Conservation (phyloP, 2,329 filamentous ascomycete species). For the Eurotiales sp. region DNA sequence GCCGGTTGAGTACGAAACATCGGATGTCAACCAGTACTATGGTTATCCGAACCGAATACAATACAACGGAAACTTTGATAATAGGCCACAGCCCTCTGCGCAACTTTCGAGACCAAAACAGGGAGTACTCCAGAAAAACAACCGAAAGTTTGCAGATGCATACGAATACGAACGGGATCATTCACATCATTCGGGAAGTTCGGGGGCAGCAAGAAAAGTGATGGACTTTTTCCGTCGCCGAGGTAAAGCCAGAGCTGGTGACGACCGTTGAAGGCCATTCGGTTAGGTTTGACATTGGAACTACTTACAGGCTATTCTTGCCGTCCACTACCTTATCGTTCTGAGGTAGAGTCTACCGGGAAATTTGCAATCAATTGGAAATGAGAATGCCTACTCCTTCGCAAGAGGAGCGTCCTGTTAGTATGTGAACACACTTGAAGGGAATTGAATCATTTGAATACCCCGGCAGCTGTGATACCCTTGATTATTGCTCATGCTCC, state of each 20-base stretch:
- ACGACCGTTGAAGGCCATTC: conserved; percentile 31
- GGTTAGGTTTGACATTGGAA: conserved; percentile 18
- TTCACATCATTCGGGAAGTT: conserved; percentile 73
- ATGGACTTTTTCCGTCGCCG: conserved; percentile 97
- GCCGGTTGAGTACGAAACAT: conserved; percentile 31
- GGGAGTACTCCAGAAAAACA: conserved; percentile 75
- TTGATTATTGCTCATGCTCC: conserved; percentile 29
- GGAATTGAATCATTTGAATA: conserved; percentile 37
- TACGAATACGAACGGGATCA: conserved; percentile 67
- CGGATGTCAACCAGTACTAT: conserved; percentile 23
- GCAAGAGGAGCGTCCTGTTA: neutral
- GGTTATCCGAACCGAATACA: conserved; percentile 40
- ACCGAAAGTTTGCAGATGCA: conserved; percentile 79
- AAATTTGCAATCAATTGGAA: neutral
- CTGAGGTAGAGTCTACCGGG: neutral
- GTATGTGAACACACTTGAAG: conserved; percentile 19
- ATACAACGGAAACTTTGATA: conserved; percentile 41
- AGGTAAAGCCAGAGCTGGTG: conserved; percentile 65
- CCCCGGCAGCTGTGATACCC: conserved; percentile 33
- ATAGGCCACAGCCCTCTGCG: conserved; percentile 40
- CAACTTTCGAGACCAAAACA: conserved; percentile 38
- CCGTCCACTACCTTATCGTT: neutral
- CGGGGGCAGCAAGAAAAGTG: conserved; percentile 81
- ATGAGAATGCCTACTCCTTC: neutral
- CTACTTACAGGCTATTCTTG: conserved; percentile 8